Evolutionary conservation across 1,284 basidiomycete species (phyloP).

Genomic region (Lentinus polychrous): DNA sequence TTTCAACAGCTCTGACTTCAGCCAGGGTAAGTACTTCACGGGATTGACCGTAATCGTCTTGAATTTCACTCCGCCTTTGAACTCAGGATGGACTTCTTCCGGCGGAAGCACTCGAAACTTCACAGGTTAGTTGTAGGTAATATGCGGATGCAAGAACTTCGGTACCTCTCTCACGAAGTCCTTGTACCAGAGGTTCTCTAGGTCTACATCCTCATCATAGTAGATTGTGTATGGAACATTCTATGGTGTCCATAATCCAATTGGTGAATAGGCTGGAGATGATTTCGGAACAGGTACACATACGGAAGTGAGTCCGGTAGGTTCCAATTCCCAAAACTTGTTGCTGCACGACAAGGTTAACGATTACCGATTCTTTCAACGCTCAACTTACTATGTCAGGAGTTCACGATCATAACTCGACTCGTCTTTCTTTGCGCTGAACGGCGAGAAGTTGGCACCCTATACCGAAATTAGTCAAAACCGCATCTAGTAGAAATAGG

Average conservation of each 20-base stretch:
- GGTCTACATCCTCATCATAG: slow-evolving; percentile 22
- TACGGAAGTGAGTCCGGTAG: slow-evolving; percentile 39
- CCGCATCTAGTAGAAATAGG: background rate
- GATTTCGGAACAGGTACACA: slow-evolving; percentile 13
- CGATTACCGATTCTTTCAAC: background rate
- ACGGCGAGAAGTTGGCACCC: slow-evolving; percentile 66
- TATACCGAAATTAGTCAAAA: slow-evolving; percentile 17
- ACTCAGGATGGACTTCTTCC: slow-evolving; percentile 29
- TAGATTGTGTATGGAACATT: slow-evolving; percentile 39
- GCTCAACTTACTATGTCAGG: slow-evolving; percentile 34
- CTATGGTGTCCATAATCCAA: slow-evolving; percentile 18
- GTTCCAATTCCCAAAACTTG: slow-evolving; percentile 44
- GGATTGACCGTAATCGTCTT: slow-evolving; percentile 44
- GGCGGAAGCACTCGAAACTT: slow-evolving; percentile 34
- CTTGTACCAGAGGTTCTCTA: slow-evolving; percentile 42
- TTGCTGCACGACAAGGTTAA: slow-evolving; percentile 25
- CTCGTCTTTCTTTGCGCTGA: slow-evolving; percentile 30
- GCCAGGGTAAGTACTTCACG: slow-evolving; percentile 39
- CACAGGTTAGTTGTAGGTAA: background rate
- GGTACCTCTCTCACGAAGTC: slow-evolving; percentile 42
- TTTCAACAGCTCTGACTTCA: slow-evolving; percentile 33
- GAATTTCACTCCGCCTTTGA: slow-evolving; percentile 33
- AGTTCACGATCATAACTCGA: slow-evolving; percentile 34
- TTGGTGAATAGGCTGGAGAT: background rate
- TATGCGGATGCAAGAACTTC: slow-evolving; percentile 15